These are phyloP conservation scores for Xylaria sp. DNA, from an alignment of 2,329 filamentous ascomycete species.

Conservation along the genomic window DNA sequence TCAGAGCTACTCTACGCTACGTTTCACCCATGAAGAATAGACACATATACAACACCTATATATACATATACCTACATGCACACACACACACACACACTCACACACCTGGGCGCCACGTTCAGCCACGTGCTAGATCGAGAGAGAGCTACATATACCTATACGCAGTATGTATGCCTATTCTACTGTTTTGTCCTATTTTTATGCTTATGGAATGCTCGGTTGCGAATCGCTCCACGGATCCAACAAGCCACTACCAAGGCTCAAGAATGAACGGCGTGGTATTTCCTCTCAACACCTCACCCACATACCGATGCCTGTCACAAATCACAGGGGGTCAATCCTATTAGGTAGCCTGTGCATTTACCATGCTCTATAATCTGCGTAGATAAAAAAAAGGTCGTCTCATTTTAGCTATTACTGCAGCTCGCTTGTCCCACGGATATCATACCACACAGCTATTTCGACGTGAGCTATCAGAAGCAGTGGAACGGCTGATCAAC, in stretches of 20 bases:
- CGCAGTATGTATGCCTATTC: not conserved
- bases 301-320: not conserved
- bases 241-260: not conserved
- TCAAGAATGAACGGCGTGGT: not conserved
- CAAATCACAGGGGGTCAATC: not conserved
- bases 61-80: not conserved
- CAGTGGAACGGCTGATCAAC: not conserved
- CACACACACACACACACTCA: not conserved
- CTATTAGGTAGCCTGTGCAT: not conserved
- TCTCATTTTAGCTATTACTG: not conserved
- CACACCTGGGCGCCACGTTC: constrained; percentile 1
- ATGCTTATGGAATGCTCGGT: not conserved
- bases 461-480: not conserved
- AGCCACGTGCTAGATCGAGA: constrained; percentile 24
- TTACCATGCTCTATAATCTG: not conserved
- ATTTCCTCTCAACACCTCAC: constrained; percentile 3
- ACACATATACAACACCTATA: not conserved
- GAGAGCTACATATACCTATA: not conserved
- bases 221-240: not conserved
- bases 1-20: not conserved
- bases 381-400: not conserved
- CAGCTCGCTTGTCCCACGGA: not conserved
- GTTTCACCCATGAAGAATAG: not conserved
- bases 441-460: not conserved
- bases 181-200: not conserved